phyloP scores from a whole-genome alignment of 2,329 filamentous ascomycete species.

The Botryotinia calthae region DNA sequence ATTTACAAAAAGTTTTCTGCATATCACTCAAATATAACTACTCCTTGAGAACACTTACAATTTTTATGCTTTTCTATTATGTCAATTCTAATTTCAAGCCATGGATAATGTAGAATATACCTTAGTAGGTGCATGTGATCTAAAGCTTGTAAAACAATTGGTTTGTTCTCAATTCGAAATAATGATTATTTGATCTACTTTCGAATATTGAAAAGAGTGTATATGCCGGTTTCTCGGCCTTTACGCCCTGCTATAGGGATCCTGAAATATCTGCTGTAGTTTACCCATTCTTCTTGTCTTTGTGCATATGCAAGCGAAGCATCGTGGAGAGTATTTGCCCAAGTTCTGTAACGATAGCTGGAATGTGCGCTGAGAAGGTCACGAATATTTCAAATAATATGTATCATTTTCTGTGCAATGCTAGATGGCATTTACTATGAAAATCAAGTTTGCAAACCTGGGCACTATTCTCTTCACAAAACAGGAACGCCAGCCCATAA shows the following conservation, averaged over 20 bases:
- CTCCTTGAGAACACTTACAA: neutral
- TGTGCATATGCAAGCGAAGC: neutral
- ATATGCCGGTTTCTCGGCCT: too few species aligned
- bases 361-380: neutral
- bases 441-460: slow-evolving; percentile 5
- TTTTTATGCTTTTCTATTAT: too few species aligned
- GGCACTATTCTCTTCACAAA: slow-evolving; percentile 7
- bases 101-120: too few species aligned
- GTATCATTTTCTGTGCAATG: slow-evolving; percentile 13
- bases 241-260: neutral
- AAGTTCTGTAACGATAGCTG: neutral
- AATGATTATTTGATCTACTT: too few species aligned
- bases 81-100: too few species aligned
- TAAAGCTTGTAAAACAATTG: too few species aligned
- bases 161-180: too few species aligned
- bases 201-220: too few species aligned
- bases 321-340: neutral
- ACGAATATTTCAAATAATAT: neutral
- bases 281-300: neutral
- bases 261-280: neutral
- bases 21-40: neutral
- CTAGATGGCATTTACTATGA: neutral
- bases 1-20: neutral
- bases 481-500: slow-evolving; percentile 18
- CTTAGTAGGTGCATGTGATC: too few species aligned